These are phyloP conservation scores for Colletotrichum somersetense DNA, from an alignment of 2,329 filamentous ascomycete genomes.

Conservation along the genomic window DNA sequence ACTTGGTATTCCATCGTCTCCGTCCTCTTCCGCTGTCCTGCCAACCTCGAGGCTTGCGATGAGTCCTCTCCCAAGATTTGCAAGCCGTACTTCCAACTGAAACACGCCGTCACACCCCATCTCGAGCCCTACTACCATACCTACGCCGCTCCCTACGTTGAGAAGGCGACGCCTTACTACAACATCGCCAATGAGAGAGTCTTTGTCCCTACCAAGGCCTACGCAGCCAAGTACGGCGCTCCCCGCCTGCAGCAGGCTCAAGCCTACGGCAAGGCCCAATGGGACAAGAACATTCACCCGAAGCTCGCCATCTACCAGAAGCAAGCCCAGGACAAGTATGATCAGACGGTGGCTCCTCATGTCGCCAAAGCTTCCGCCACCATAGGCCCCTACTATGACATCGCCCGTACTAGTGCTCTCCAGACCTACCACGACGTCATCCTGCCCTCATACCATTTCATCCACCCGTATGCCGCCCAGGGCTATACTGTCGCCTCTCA, in stretches of 20 bases:
- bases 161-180: constrained; percentile 82
- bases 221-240: constrained; percentile 80
- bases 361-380: constrained; percentile 71
- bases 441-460: constrained; percentile 80
- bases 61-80: constrained; percentile 82
- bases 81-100: constrained; percentile 80
- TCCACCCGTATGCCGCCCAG: constrained; percentile 79
- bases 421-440: constrained; percentile 80
- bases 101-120: constrained; percentile 76
- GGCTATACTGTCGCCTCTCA: constrained; percentile 75
- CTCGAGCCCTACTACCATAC: constrained; percentile 86
- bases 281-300: constrained; percentile 83
- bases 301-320: constrained; percentile 75
- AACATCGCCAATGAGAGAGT: constrained; percentile 71
- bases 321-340: constrained; percentile 75
- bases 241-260: constrained; percentile 78
- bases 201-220: constrained; percentile 75
- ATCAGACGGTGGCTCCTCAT: constrained; percentile 78
- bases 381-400: constrained; percentile 79
- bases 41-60: constrained; percentile 74
- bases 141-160: constrained; percentile 87
- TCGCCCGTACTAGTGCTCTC: constrained; percentile 71
- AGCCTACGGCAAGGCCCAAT: constrained; percentile 76
- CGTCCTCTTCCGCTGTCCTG: constrained; percentile 85
- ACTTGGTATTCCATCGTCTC: constrained; percentile 91